Evolutionary conservation across 805 yeast genomes (phyloP).

Genomic region (Suhomyces pyralidae): DNA sequence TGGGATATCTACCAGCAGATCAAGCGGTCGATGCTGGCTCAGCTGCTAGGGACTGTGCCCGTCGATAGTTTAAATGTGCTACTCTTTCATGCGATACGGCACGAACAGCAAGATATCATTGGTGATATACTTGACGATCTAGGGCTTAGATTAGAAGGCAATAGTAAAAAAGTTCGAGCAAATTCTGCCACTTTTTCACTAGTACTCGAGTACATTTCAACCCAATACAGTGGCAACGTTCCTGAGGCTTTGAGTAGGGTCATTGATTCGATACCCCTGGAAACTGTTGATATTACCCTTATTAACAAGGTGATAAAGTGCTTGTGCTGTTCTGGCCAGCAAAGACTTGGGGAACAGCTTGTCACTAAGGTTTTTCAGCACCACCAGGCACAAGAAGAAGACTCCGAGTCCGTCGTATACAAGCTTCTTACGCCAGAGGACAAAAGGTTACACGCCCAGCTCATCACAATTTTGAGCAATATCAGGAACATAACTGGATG

Average conservation of each 20-base stretch:
- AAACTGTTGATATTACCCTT: constrained; percentile 15
- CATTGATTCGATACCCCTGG: not conserved
- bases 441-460: constrained; percentile 12
- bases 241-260: not conserved
- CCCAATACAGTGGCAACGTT: not conserved
- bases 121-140: constrained; percentile 17
- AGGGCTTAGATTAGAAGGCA: not conserved
- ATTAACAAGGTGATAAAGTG: constrained; percentile 18
- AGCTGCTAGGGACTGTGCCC: constrained; percentile 1
- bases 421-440: constrained; percentile 24
- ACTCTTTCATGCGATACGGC: constrained; percentile 29
- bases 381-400: constrained; percentile 1
- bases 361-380: constrained; percentile 7
- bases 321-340: constrained; percentile 9
- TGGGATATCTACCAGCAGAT: constrained; percentile 17
- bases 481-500: constrained; percentile 11
- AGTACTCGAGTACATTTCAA: constrained; percentile 13
- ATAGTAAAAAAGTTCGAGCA: constrained; percentile 6
- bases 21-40: constrained; percentile 8
- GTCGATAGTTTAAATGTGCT: constrained; percentile 23
- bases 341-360: constrained; percentile 11
- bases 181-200: constrained; percentile 18
- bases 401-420: constrained; percentile 13
- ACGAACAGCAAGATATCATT: constrained; percentile 19
- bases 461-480: constrained; percentile 14